phyloP scores from a whole-genome alignment of 441 rosid genomes.

The Theobroma grandiflorum region DNA sequence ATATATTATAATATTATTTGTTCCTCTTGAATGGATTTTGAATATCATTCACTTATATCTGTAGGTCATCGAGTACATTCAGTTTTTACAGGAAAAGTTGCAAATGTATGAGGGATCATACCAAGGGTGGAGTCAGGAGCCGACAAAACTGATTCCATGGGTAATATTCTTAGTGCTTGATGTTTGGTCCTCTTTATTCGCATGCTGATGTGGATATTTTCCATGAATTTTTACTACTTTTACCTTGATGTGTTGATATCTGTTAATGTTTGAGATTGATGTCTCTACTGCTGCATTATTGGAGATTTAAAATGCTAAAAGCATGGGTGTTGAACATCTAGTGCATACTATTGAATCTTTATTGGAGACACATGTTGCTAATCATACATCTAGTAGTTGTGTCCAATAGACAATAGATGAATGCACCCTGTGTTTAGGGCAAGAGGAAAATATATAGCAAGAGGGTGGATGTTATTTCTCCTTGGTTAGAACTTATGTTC shows the following conservation, averaged over 20 bases:
- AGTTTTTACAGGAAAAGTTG: slow-evolving; percentile 58
- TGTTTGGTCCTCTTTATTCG: not conserved
- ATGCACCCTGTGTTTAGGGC: not conserved
- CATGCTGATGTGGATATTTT: not conserved
- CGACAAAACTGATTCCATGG: slow-evolving; percentile 65
- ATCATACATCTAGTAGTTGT: not conserved
- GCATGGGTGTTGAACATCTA: slow-evolving; percentile 10
- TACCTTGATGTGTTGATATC: not conserved
- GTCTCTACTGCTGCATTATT: not conserved
- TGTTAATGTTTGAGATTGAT: not conserved
- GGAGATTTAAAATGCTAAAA: slow-evolving; percentile 14
- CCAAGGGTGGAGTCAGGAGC: slow-evolving; percentile 56
- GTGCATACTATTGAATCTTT: slow-evolving; percentile 3
- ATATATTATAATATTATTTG: not conserved
- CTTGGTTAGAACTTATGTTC: slow-evolving; percentile 11
- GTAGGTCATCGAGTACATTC: slow-evolving; percentile 75
- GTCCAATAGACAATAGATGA: not conserved
- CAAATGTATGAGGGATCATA: slow-evolving; percentile 56
- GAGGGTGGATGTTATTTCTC: not conserved
- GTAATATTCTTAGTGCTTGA: slow-evolving; percentile 35
- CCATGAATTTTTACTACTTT: slow-evolving; percentile 16
- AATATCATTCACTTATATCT: slow-evolving; percentile 4
- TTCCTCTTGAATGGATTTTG: not conserved
- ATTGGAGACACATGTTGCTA: not conserved
- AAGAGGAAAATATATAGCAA: slow-evolving; percentile 3